Conservation (phyloP, 1,284 basidiomycete species). For the Apiotrichum gamsii region DNA sequence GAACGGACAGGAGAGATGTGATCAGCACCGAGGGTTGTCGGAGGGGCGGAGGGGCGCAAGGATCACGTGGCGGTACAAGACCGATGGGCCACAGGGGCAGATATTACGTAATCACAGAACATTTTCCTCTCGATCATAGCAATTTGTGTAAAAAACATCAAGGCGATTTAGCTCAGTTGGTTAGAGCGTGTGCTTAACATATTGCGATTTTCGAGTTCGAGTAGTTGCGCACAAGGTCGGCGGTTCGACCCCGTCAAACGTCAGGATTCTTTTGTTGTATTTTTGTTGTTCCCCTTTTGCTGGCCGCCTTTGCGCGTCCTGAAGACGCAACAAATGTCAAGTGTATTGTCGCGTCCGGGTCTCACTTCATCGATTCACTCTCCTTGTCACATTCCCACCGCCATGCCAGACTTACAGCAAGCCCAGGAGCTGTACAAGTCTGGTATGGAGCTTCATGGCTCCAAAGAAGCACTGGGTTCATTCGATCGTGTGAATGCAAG, state of each 20-base stretch:
- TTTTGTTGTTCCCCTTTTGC: neutral
- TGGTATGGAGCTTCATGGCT: slow-evolving; percentile 12
- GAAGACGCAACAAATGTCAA: too few species aligned
- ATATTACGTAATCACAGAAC: too few species aligned
- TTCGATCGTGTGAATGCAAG: slow-evolving; percentile 17
- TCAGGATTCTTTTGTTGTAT: neutral
- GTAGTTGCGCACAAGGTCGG: slow-evolving; percentile 1
- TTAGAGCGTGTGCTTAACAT: slow-evolving; percentile 2
- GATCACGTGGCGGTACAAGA: too few species aligned
- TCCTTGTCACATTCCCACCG: neutral
- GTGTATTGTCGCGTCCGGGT: too few species aligned
- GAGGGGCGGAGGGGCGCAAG: too few species aligned
- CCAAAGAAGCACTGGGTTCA: slow-evolving; percentile 16
- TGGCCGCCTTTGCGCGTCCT: too few species aligned
- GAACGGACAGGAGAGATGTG: too few species aligned
- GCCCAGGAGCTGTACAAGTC: slow-evolving; percentile 10
- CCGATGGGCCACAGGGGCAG: too few species aligned
- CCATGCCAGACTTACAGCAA: slow-evolving; percentile 6
- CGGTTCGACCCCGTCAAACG: slow-evolving; percentile 1
- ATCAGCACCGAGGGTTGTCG: too few species aligned
- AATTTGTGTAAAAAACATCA: too few species aligned
- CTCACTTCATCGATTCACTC: neutral
- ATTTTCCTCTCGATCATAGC: too few species aligned
- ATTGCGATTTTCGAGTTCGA: too few species aligned
- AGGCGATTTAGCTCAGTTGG: slow-evolving; percentile 2